A percentile compares a stretch with the other conserved stretches of the same genome.
Conservation (phyloP, 2,329 filamentous ascomycete species). For the Rhinocladiella mackenziei region DNA sequence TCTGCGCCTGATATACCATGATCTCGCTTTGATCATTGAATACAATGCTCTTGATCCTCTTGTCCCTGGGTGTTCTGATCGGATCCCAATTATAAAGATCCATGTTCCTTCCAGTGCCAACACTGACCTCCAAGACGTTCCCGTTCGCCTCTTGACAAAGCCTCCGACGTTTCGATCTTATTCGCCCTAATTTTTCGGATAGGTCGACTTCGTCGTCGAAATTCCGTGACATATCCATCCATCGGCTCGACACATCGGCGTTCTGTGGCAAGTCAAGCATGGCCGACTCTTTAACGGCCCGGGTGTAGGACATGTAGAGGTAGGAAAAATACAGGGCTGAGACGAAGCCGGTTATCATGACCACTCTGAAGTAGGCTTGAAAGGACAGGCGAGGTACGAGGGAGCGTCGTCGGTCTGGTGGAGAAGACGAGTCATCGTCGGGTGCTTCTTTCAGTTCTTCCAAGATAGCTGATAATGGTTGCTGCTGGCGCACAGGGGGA, state of each 20-base stretch:
- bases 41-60: constrained; percentile 39
- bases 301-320: constrained; percentile 42
- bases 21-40: constrained; percentile 48
- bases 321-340: constrained; percentile 44
- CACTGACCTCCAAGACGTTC: constrained; percentile 48
- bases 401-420: neutral
- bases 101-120: constrained; percentile 49
- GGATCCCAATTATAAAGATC: constrained; percentile 42
- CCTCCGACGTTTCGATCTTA: constrained; percentile 40
- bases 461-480: no score
- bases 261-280: constrained; percentile 24
- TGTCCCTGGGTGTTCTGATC: constrained; percentile 28
- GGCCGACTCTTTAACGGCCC: constrained; percentile 32
- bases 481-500: no score
- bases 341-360: constrained; percentile 39
- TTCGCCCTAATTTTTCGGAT: constrained; percentile 41
- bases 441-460: neutral
- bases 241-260: constrained; percentile 46
- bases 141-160: constrained; percentile 43
- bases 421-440: neutral
- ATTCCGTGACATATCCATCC: constrained; percentile 40
- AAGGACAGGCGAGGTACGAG: constrained; percentile 3
- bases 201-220: constrained; percentile 47
- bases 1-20: constrained; percentile 45
- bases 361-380: constrained; percentile 36